These are phyloP conservation scores for Neurospora hispaniola DNA, from an alignment of 495 filamentous ascomycete species.

Conservation along the genomic window DNA sequence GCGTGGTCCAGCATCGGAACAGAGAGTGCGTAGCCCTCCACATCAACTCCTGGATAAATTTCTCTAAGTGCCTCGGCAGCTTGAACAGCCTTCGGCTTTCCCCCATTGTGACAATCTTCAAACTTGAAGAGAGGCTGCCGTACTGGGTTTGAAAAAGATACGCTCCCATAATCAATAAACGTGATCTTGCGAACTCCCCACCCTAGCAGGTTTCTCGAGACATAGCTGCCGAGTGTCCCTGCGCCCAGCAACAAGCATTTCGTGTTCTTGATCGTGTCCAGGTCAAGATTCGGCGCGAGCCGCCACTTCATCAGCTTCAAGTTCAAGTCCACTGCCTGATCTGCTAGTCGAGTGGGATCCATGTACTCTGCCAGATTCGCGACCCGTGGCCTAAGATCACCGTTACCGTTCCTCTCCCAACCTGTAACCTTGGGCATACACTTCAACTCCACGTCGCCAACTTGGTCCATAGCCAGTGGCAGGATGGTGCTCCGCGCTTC, in stretches of 20 bases:
- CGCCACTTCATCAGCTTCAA: conserved; percentile 98
- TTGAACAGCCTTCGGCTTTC: conserved; percentile 69
- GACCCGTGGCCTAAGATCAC: conserved; percentile 62
- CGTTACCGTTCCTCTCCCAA: conserved; percentile 76
- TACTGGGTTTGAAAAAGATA: conserved; percentile 97
- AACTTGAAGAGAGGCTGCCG: conserved; percentile 88
- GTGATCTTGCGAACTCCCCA: conserved; percentile 98
- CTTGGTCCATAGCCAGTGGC: conserved; percentile 46
- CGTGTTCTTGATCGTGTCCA: conserved; percentile 81
- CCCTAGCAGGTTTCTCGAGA: conserved; percentile 80
- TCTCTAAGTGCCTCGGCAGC: conserved; percentile 73
- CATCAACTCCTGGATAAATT: conserved; percentile 86
- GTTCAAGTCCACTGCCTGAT: conserved; percentile 95
- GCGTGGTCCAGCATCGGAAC: conserved; percentile 96
- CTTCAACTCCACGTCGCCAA: conserved; percentile 25
- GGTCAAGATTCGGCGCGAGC: conserved; percentile 75
- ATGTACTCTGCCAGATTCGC: conserved; percentile 83
- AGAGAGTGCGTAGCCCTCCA: conserved; percentile 62
- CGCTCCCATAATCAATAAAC: conserved; percentile 86
- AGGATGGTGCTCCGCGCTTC: conserved; percentile 73
- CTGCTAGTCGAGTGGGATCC: conserved; percentile 76
- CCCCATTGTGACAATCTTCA: conserved; percentile 77
- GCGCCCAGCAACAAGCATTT: conserved; percentile 92
- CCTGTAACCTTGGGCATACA: conserved; percentile 80
- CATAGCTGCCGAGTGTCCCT: conserved; percentile 88